These are phyloP conservation scores for Stenocarpella maydis DNA, from an alignment of 2,329 filamentous ascomycete species.

Conservation along the genomic window DNA sequence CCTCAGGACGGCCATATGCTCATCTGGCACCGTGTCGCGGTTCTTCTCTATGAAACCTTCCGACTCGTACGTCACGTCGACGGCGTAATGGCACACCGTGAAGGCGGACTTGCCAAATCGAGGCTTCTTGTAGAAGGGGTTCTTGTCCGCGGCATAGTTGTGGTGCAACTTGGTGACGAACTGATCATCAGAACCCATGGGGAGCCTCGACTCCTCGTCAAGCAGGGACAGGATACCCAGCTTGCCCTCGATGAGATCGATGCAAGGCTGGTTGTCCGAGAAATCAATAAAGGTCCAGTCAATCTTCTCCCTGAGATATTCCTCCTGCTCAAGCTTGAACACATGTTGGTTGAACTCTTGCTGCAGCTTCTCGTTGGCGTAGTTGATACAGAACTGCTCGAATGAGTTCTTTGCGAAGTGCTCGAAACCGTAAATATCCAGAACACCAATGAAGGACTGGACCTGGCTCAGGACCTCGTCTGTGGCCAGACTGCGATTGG, in stretches of 20 bases:
- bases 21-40: slow-evolving; percentile 96
- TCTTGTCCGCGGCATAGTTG: slow-evolving; percentile 85
- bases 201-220: slow-evolving; percentile 94
- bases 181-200: slow-evolving; percentile 96
- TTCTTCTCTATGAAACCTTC: slow-evolving; percentile 99
- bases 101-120: slow-evolving; percentile 97
- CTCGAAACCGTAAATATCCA: slow-evolving; percentile 99
- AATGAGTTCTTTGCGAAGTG: slow-evolving; percentile 99
- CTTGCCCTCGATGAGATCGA: slow-evolving; percentile 97
- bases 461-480: slow-evolving; percentile 86
- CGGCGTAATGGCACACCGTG: slow-evolving; percentile 97
- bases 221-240: slow-evolving; percentile 90
- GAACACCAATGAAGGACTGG: slow-evolving; percentile 91
- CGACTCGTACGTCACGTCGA: slow-evolving; percentile 98
- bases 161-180: slow-evolving; percentile 97
- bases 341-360: slow-evolving; percentile 99
- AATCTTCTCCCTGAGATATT: slow-evolving; percentile 94
- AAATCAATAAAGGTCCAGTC: slow-evolving; percentile 99
- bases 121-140: slow-evolving; percentile 98
- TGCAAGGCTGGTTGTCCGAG: slow-evolving; percentile 98
- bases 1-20: slow-evolving; percentile 93
- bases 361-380: slow-evolving; percentile 98
- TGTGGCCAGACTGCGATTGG: slow-evolving; percentile 89
- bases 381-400: slow-evolving; percentile 99
- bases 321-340: slow-evolving; percentile 98